These are phyloP conservation scores for Erythrobasidium yunnanense DNA, from an alignment of 768 basidiomycete species.

Conservation along the genomic window DNA sequence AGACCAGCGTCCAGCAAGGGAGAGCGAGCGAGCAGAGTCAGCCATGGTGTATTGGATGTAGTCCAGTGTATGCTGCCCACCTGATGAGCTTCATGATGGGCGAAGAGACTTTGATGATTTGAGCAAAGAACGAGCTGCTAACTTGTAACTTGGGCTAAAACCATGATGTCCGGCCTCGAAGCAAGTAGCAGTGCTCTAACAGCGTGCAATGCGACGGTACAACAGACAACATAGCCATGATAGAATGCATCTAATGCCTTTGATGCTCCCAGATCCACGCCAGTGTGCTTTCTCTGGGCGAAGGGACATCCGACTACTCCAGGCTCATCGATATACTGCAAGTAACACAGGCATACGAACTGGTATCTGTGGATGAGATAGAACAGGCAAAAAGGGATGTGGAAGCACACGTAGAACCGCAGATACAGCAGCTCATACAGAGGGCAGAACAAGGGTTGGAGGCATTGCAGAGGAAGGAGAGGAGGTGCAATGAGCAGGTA, in stretches of 20 bases:
- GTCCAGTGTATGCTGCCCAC: conserved; percentile 3
- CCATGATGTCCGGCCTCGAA: neutral
- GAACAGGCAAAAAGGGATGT: conserved; percentile 4
- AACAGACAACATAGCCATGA: neutral
- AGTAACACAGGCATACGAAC: neutral
- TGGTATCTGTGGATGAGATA: conserved; percentile 18
- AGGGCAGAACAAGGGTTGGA: conserved; percentile 4
- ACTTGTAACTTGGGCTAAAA: neutral
- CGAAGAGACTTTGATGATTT: neutral
- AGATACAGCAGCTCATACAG: conserved; percentile 20
- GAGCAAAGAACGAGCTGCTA: neutral
- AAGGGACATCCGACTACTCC: conserved; percentile 3
- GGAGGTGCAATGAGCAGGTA: conserved; percentile 5
- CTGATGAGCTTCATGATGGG: conserved; percentile 30
- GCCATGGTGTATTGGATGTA: neutral
- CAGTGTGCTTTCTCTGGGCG: neutral
- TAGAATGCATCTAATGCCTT: neutral
- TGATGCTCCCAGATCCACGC: neutral
- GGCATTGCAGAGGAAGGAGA: neutral
- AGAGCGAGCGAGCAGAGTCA: neutral
- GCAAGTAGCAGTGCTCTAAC: conserved; percentile 1
- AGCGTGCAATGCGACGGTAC: neutral
- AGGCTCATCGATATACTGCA: neutral
- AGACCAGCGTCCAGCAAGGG: too few species aligned
- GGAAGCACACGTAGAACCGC: conserved; percentile 17